A percentile compares a stretch with the other conserved stretches of the same genome.
phyloP scores from a whole-genome alignment of 352 stramenopile species.

The Albugo candida region DNA sequence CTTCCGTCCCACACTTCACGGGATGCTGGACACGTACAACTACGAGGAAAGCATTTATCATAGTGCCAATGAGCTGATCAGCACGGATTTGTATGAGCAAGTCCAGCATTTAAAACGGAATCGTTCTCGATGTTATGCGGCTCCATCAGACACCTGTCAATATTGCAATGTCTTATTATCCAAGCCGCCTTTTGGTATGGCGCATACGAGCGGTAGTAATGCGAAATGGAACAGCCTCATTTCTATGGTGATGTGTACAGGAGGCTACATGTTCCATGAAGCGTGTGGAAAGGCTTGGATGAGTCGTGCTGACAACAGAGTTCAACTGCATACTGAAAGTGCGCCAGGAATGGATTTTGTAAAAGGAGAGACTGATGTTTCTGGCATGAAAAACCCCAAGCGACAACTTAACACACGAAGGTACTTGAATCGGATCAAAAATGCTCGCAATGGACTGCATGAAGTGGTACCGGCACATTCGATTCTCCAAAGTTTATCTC shows the following conservation, averaged over 20 bases:
- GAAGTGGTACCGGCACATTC: conserved; percentile 46
- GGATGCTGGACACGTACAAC: conserved; percentile 87
- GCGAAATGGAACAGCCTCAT: conserved; percentile 69
- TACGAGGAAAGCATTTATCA: conserved; percentile 83
- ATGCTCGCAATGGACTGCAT: conserved; percentile 32
- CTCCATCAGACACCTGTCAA: conserved; percentile 46
- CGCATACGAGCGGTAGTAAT: conserved; percentile 31
- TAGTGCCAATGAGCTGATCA: conserved; percentile 68
- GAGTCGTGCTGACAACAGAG: too few species aligned
- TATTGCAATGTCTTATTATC: conserved; percentile 70
- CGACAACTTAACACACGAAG: conserved; percentile 62
- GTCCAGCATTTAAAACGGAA: conserved; percentile 61
- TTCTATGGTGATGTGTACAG: conserved; percentile 65
- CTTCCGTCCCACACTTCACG: conserved; percentile 86
- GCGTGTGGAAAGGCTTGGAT: conserved; percentile 63
- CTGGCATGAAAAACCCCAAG: conserved; percentile 5
- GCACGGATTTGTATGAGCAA: conserved; percentile 66
- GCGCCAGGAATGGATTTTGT: neutral
- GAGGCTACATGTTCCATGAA: conserved; percentile 68
- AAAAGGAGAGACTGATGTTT: neutral
- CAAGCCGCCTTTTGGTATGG: conserved; percentile 73
- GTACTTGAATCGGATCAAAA: conserved; percentile 65
- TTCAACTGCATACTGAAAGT: conserved; percentile 36
- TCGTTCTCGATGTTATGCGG: conserved; percentile 45
- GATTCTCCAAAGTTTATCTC: conserved; percentile 63